Evolutionary conservation across 2,329 filamentous ascomycete species (phyloP), one percentile per base, ranked within the genome.

Genomic region (Amauroascus verrucosus): DNA sequence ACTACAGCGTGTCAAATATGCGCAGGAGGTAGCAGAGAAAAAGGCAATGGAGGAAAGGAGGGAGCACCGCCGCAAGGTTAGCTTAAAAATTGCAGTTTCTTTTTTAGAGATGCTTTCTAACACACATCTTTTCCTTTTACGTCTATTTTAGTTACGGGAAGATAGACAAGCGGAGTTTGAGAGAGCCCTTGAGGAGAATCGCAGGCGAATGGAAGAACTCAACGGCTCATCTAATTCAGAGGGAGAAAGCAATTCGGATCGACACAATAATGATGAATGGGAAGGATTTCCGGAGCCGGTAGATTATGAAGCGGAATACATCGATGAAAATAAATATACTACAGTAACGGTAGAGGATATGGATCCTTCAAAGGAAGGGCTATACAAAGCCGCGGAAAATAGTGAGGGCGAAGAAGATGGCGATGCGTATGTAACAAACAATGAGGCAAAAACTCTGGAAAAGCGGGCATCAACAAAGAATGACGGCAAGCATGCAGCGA

Each of bases 241-340:
- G 6, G 24, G 24, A 9, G 41, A 5, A 16, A 33, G 28, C 9
- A 41, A 51, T 11, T 22, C 49, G 18, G 48, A 53, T 6, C 64
- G 68, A n/a, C 70, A 70, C 14, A 73, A 75, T 0, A 71, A 78
- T 11, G 79, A 78, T 13, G 79, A 82, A 61, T 89, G 84, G 82
- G 75, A 75, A 49, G 86, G 85, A 0, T 76, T 89, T 50, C 70
- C 68, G 37, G 76, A 81, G 20, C 71, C 72, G 6, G 70, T 93
- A 43, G 83, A 94, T 65, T 83, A 88, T 61, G 86, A 95, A 67
- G 89, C 91, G 60, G 89, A 97, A 68, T 98, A 96, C 71, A 81
- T 96, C 59, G 93, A 98, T 68, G 93, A 97, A 67, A 91, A 96
- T 68, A 86, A 86, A 65, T 96, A 88, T 67, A 97, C 93, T 0